Evolutionary conservation across 176 grass and related monocot species (phyloP), one percentile per base, ranked within the genome.

Genomic region (Bonia amplexicaulis): DNA sequence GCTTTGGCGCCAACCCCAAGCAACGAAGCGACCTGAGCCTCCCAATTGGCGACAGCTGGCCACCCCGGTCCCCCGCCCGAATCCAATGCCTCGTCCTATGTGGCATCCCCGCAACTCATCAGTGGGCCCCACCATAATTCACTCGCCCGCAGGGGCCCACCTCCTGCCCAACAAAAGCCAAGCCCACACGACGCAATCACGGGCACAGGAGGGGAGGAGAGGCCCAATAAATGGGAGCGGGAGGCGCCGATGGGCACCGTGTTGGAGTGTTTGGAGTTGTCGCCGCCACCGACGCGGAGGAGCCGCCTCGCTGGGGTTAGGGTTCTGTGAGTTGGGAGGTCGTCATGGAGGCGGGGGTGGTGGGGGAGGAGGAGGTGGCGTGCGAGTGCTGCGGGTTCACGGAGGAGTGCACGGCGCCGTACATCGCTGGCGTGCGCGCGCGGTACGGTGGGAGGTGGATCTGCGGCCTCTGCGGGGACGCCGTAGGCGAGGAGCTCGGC

Each of bases 341-440:
- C 53, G 62, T n/a, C 5, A 85, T 85, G 62, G 94, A 93, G 73
- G 55, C 17, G 17, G 86, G 48, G n/a, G 12, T 6, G 11, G 49
- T 44, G 19, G 80, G 80, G 62, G 35, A 20, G 19, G 82, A 84
- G 61, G 88, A 90, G 26, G 89, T 93, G 25, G 87, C 87, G 41
- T 96, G 94, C 85, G 94, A 97, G 71, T 97, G 94, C 85, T 97
- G 94, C 82, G 89, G 89, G 2, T 87, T 97, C 91, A 91, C 88
- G 65, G 94, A 97, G 82, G 94, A 97, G 87, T 97, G 94, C 87
- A 97, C 94, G 49, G 85, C 79, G 15, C 82, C 89, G 69, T 97
- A 97, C 82, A 85, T 91, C 53, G 89, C 81, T 16, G 40, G 63
- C 7, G 92, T 97, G 45, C 89, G 94, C 8, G 89, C 86, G 58